Base-by-base conservation (phyloP, 257 asterid genomes). In the Solanum chmielewskii region DNA sequence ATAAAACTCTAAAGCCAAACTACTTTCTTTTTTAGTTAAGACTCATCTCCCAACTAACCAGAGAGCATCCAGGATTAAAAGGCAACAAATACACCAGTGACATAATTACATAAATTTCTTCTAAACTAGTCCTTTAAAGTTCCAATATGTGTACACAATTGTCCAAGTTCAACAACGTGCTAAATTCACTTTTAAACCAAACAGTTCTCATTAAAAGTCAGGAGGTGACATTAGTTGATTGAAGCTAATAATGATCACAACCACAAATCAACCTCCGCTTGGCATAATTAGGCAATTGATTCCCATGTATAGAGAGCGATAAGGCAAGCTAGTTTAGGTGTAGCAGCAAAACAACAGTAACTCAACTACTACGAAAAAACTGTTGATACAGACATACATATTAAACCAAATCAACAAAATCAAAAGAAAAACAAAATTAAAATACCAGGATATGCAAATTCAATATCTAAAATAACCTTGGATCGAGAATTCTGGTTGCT, bases 401-500 rank as follows among this genome's bases (percentile, higher is more conserved):
- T 1, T 59, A 33, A 83, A 59, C 74, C 35, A 56, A 59, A n/a
- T 41, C 37, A 21, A 27, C 39, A 23, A 31, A 83, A 83, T 29
- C 41, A 42, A 2, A 33, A 47, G 62, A n/a, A 23, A 42, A 62
- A 62, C 18, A 49, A 62, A 69, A 71, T n/a, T 20, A 33, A 15
- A 13, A 71, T 2, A 41, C 8, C 29, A 42, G 11, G 23, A 45
- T 27, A 45, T 27, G 68, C 16, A 78, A 80, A 47, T 47, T 78
- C 7, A 29, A 25, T 44, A 45, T 45, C 9, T 11, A 62, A 62
- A 5, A 75, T 27, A 18, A 96, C 98, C 95, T 95, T 94, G 3
- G 98, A 90, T 60, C 37, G 88, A 25, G 94, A 90, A 84, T 89
- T 92, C 2, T 86, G 92, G 59, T 89, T 85, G 81, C 89, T 90